Conservation (phyloP, 371 early-diverging fungal species). For the Lichtheimia hyalospora region DNA sequence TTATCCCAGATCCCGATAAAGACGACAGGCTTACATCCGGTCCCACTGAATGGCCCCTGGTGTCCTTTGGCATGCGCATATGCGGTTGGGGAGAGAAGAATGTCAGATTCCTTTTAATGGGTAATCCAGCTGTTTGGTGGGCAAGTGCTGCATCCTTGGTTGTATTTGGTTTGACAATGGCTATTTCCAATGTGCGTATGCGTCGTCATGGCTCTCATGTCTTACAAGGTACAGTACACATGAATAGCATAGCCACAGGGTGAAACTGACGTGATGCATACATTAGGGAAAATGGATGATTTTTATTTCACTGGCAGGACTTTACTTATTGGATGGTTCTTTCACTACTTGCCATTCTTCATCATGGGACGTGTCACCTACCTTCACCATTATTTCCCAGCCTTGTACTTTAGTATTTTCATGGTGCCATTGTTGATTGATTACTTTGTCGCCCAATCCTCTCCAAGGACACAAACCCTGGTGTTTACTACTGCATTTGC, state of each 20-base stretch:
- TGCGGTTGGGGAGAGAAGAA: constrained; percentile 90
- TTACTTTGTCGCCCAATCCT: constrained; percentile 44
- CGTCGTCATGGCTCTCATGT: constrained; percentile 72
- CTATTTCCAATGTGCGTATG: constrained; percentile 64
- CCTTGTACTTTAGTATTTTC: constrained; percentile 93
- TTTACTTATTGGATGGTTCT: constrained; percentile 86
- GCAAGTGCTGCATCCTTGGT: constrained; percentile 64
- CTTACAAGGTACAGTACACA: constrained; percentile 24
- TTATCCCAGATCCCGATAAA: constrained; percentile 95
- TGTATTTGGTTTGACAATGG: constrained; percentile 40
- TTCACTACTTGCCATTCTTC: constrained; percentile 97
- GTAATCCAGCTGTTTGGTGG: constrained; percentile 98
- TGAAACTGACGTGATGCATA: neutral
- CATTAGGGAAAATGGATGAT: constrained; percentile 62
- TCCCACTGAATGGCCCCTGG: constrained; percentile 95
- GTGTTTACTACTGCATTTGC: constrained; percentile 49
- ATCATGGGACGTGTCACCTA: constrained; percentile 98
- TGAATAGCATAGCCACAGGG: too few species aligned
- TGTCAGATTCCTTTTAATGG: constrained; percentile 93
- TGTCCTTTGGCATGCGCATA: constrained; percentile 94
- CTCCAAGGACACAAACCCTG: constrained; percentile 15
- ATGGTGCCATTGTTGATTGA: constrained; percentile 76
- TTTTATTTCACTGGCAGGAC: constrained; percentile 75
- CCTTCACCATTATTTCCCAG: constrained; percentile 99
- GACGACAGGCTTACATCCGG: constrained; percentile 86